phyloP scores from a whole-genome alignment of 768 basidiomycete genomes.

The Boletus rubescentipes region DNA sequence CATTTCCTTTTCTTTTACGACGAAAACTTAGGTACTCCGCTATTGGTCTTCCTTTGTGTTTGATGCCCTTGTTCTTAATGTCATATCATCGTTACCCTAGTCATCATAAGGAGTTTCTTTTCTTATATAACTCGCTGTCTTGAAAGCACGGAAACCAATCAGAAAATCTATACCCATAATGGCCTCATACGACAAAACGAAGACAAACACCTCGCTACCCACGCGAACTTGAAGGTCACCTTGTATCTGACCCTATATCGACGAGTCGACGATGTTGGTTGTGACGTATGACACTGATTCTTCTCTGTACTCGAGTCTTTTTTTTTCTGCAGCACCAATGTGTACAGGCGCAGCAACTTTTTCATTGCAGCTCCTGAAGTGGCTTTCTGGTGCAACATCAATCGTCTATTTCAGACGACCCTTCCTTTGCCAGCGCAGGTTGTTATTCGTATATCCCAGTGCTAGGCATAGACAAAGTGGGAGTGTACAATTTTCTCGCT shows the following conservation, averaged over 20 bases:
- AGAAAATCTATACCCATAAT: too few species aligned
- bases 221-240: neutral
- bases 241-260: too few species aligned
- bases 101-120: constrained; percentile 18
- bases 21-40: constrained; percentile 36
- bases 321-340: constrained; percentile 23
- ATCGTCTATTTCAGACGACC: constrained; percentile 8
- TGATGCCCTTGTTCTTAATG: constrained; percentile 32
- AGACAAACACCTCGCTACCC: constrained; percentile 3
- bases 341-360: constrained; percentile 33
- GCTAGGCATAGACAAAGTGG: constrained; percentile 9
- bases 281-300: neutral
- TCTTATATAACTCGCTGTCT: constrained; percentile 11
- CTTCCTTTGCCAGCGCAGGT: constrained; percentile 10
- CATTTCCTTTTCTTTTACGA: constrained; percentile 25
- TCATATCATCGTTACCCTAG: constrained; percentile 33
- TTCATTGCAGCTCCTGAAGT: constrained; percentile 34
- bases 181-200: constrained; percentile 5
- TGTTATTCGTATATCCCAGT: neutral
- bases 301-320: neutral
- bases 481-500: constrained; percentile 11
- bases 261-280: too few species aligned
- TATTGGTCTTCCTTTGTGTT: constrained; percentile 33
- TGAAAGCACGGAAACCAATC: neutral
- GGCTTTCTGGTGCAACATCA: constrained; percentile 29